phyloP scores from a whole-genome alignment of 2,329 filamentous ascomycete species.

The Hirsutella thompsonii region DNA sequence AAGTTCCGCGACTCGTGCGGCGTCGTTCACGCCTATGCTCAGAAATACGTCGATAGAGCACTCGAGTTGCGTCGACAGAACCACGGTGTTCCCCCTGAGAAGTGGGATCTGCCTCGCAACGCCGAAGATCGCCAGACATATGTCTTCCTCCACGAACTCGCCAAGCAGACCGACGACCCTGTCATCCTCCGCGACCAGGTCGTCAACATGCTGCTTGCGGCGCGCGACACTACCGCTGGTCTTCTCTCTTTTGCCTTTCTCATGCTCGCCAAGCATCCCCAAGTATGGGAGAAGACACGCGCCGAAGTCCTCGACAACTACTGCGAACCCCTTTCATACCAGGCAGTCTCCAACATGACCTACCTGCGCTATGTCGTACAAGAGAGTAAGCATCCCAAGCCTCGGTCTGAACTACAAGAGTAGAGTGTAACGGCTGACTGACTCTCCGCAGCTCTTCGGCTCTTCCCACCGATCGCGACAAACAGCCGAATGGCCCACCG shows the following conservation, averaged over 20 bases:
- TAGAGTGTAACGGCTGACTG: background rate
- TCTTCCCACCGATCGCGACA: conserved; percentile 15
- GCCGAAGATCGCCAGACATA: too few relatives aligned
- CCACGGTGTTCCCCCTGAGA: too few relatives aligned
- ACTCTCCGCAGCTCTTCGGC: background rate
- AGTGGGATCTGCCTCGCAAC: too few relatives aligned
- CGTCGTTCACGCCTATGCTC: too few relatives aligned
- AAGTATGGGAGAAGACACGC: conserved; percentile 56
- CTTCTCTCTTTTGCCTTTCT: conserved; percentile 75
- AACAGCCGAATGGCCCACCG: conserved; percentile 59
- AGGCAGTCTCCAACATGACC: conserved; percentile 75
- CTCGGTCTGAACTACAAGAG: too few relatives aligned
- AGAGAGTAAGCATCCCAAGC: conserved; percentile 39
- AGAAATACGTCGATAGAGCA: too few relatives aligned
- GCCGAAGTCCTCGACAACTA: conserved; percentile 56
- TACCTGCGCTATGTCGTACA: conserved; percentile 64
- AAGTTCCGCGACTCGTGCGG: too few relatives aligned
- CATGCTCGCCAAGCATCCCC: conserved; percentile 62
- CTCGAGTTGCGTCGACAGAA: too few relatives aligned
- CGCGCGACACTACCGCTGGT: conserved; percentile 74
- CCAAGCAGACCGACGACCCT: conserved; percentile 61
- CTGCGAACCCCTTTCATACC: conserved; percentile 58
- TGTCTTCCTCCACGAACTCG: conserved; percentile 69
- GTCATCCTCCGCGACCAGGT: conserved; percentile 74
- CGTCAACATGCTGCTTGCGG: conserved; percentile 69